These are phyloP conservation scores for Sphaerulina musiva DNA, from an alignment of 2,329 filamentous ascomycete genomes.

Conservation along the genomic window DNA sequence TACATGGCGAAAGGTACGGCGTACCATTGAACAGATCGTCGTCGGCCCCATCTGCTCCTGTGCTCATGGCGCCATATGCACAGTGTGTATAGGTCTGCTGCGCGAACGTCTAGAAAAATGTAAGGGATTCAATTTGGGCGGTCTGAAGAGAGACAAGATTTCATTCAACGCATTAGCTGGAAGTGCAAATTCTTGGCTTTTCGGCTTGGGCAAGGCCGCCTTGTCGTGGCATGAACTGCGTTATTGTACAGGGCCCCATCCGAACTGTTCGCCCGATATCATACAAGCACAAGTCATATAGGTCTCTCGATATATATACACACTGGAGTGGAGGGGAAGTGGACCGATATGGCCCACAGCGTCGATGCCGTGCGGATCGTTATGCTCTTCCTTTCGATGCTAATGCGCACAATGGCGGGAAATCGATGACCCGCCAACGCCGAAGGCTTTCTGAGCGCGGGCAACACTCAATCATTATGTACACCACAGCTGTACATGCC, in stretches of 20 bases:
- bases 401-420: not conserved
- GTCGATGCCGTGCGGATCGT: not conserved
- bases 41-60: no score
- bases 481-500: not conserved
- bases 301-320: constrained; percentile 10
- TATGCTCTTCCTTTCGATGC: not conserved
- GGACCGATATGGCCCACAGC: not conserved
- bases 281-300: constrained; percentile 1
- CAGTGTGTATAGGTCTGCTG: no score
- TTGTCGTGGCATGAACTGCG: not conserved
- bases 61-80: no score
- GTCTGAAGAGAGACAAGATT: no score
- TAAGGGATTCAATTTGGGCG: no score
- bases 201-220: no score
- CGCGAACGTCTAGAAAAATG: no score
- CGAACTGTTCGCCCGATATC: not conserved
- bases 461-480: not conserved
- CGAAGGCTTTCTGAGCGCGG: constrained; percentile 3
- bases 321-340: constrained; percentile 18
- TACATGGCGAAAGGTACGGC: no score
- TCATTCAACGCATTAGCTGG: no score
- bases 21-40: not conserved
- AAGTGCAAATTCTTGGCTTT: no score
- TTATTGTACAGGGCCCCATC: not conserved
- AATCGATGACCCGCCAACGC: not conserved